A percentile compares a stretch with the other conserved stretches of the same genome.
phyloP scores from a whole-genome alignment of 2,329 filamentous ascomycete species.

The Fusarium sp. region DNA sequence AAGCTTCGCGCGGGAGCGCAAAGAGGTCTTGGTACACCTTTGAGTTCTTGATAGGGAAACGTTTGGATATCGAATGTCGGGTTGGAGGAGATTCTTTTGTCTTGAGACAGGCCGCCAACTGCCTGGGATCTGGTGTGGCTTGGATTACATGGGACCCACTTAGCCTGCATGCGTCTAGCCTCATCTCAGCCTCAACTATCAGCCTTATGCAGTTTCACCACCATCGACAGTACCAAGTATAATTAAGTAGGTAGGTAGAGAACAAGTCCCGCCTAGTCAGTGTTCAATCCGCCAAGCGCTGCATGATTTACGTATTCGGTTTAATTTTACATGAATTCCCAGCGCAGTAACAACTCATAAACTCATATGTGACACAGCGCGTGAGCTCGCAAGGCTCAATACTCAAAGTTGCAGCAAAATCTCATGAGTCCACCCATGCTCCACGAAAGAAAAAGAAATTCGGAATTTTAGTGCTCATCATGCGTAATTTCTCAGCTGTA shows the following conservation, averaged over 20 bases:
- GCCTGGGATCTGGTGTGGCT: constrained; percentile 10
- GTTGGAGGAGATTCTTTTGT: constrained; percentile 10
- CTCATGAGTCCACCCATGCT: constrained; percentile 14
- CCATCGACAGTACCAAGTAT: background rate
- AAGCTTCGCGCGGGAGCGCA: background rate
- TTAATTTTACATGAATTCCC: background rate
- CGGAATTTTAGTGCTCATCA: constrained; percentile 32
- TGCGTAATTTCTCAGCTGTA: constrained; percentile 52
- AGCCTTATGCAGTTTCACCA: background rate
- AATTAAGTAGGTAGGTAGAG: background rate
- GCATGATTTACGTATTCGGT: constrained; percentile 1
- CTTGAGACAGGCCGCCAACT: background rate
- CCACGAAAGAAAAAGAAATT: constrained; percentile 6
- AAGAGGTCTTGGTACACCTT: background rate
- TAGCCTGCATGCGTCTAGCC: background rate
- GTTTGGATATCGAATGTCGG: background rate
- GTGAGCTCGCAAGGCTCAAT: constrained; percentile 6
- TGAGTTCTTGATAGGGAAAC: background rate
- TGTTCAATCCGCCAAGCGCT: background rate
- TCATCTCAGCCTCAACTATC: constrained; percentile 3
- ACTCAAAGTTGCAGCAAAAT: constrained; percentile 10
- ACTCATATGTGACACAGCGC: constrained; percentile 10
- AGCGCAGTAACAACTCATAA: constrained; percentile 16
- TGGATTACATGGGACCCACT: background rate
- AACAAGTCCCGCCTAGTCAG: background rate